Evolutionary conservation across 2,329 filamentous ascomycete genomes (phyloP), one percentile per base, ranked within the genome.

Genomic region (Gaeumannomyces sp.): DNA sequence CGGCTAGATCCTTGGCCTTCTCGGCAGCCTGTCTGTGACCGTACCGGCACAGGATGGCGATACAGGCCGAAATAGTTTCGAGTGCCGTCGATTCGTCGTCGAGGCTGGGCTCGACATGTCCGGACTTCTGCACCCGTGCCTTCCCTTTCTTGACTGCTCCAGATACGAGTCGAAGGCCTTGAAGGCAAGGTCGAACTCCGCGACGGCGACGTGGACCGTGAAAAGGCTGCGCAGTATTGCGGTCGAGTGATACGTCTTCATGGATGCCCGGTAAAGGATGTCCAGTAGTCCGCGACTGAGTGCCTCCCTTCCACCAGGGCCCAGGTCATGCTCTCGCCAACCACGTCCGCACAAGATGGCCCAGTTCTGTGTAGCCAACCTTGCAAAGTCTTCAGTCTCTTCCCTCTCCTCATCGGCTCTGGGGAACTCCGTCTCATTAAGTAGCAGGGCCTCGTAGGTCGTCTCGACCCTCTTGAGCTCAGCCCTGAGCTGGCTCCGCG

Each of bases 241-340:
- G 1, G 94, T 96, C 1, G 95, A 99, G 76, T 99, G 95, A 72
- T 95, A 99, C 0, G 93, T 97, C 76, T 95, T 97, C 13, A 90
- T 92, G 10, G 94, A 92, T 28, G 93, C 92, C 56, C 90, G 89
- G 76, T 98, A 99, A 8, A 99, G 82, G 33, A 93, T 91, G 75
- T 95, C 93, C 57, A 99, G 83, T 38, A 96, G 87, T 62, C 88
- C 88, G 64, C 89, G 87, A 68, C 90, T 90, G 25, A 94, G 79
- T 28, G 83, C 86, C 72, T 89, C 87, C 70, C 92, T 90, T 11
- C 93, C 93, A 7, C 91, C 92, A 71, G 89, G 86, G 4, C 92
- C 93, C 33, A 97, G 81, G 69, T 97, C 92, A 64, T 87, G 80
- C 68, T 96, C 90, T 58, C 82, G 84, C 93, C 93, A 97, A 22